Conservation (phyloP, 805 yeast species). For the Saccharomycopsis babjevae region DNA sequence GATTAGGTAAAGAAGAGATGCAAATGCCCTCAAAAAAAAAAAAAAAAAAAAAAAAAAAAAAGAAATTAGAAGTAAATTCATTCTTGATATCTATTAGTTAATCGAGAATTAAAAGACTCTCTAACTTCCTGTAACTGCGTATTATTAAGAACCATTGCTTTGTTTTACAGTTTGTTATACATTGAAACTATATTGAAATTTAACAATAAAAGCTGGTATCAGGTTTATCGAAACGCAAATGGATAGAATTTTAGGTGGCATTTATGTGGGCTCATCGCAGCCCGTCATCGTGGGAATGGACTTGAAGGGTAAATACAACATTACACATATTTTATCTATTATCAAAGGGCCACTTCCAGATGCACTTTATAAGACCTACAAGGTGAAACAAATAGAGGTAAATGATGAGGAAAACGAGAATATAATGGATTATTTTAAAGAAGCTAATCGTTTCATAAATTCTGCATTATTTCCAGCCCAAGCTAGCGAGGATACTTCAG, state of each 20-base stretch:
- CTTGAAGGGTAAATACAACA: constrained; percentile 39
- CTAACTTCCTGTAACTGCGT: no score
- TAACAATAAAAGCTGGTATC: no score
- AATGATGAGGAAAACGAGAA: constrained; percentile 66
- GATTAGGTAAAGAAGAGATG: neutral
- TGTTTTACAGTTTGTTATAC: no score
- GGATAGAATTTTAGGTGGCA: constrained; percentile 65
- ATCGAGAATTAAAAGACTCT: no score
- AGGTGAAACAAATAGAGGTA: constrained; percentile 50
- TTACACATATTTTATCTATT: constrained; percentile 66
- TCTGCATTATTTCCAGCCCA: constrained; percentile 43
- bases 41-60: neutral
- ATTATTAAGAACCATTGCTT: no score
- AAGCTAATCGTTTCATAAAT: constrained; percentile 57
- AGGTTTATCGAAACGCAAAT: constrained; percentile 20
- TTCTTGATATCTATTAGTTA: no score
- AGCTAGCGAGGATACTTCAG: constrained; percentile 21
- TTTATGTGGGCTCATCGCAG: constrained; percentile 64
- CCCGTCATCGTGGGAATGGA: constrained; percentile 50
- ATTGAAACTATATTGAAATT: no score
- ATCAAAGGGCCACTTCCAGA: constrained; percentile 54
- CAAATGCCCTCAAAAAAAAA: neutral
- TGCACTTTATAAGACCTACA: constrained; percentile 37
- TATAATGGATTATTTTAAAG: constrained; percentile 51
- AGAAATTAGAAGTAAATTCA: neutral